Base-by-base conservation (phyloP, 495 filamentous ascomycete species). In the Stereocaulon alpinum region DNA sequence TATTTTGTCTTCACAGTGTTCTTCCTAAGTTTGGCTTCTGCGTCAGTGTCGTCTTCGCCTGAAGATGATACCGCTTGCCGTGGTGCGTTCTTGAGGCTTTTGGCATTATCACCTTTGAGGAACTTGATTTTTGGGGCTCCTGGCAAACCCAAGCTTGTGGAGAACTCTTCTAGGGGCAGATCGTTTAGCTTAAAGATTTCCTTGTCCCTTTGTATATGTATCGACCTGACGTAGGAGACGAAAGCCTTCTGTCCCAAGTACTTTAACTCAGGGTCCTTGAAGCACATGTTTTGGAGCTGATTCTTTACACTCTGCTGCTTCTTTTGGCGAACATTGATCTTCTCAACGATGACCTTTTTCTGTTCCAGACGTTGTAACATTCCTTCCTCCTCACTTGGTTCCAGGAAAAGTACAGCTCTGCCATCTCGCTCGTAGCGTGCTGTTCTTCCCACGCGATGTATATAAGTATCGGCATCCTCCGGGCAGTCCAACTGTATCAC, bases 161-260 rank as follows among this genome's bases (percentile, higher is more conserved):
- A 89, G 66, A 82, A 96, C 3, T 85, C 89, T 65, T 97, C 94
- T 27, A 96, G 70, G 44, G 89, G 83, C 37, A 95, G 77, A 18
- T 87, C 77, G 41, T 86, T 82, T 9, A 97, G 72, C 53, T 91
- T 82, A 70, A 97, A 99, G 4, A 90, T 78, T 32, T 94, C 88
- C 72, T 92, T 95, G 66, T 99, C 91, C 65, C 88, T 91, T 71
- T 96, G 91, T 27, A 96, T 73, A 68, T 89, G 82, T 52, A 97
- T 72, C 9, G 88, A 91, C 47, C 84, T 82, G 17, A 84, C 83
- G 69, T 97, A 96, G 43, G 85, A 88, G 57, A 91, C 82, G 62
- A 99, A 99, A 0, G 93, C 91, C 67, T 96, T 97, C 66, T 97
- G 93, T 5, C 86, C 94, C 3, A 97, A 76, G 68, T 97, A 97